Conservation (phyloP, 2,329 filamentous ascomycete species). For the Hyphodiscus sp. region DNA sequence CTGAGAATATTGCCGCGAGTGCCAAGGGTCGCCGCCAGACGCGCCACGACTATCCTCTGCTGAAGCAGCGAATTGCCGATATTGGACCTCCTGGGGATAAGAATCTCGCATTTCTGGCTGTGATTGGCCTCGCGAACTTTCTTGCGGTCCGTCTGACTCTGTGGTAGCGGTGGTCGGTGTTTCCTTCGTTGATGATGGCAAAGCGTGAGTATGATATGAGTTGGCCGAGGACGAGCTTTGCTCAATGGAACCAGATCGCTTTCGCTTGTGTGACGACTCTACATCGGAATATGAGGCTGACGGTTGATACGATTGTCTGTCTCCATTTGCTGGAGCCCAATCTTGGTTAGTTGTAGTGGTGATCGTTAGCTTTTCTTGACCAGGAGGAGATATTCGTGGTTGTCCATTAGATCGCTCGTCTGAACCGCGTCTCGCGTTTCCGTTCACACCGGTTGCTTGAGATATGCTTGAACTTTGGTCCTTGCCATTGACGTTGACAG, state of each 20-base stretch:
- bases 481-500: conserved; percentile 31
- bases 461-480: conserved; percentile 13
- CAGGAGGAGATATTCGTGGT: conserved; percentile 25
- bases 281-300: conserved; percentile 20
- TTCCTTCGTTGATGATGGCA: conserved; percentile 30
- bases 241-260: conserved; percentile 61
- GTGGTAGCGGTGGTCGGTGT: conserved; percentile 26
- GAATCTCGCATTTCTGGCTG: conserved; percentile 31
- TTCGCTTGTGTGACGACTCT: conserved; percentile 54
- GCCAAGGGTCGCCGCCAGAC: conserved; percentile 21
- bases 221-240: conserved; percentile 29
- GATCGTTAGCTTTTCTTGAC: conserved; percentile 30
- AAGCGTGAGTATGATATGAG: conserved; percentile 32
- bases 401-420: conserved; percentile 29
- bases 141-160: conserved; percentile 33
- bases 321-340: conserved; percentile 25
- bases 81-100: conserved; percentile 21
- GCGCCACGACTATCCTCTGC: conserved; percentile 19
- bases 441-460: conserved; percentile 11
- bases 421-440: conserved; percentile 23
- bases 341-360: conserved; percentile 27
- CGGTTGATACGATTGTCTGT: conserved; percentile 20
- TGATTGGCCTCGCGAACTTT: conserved; percentile 41
- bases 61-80: conserved; percentile 20
- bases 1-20: conserved; percentile 32